Conservation (phyloP, 192 early-diverging fungal species). For the Gigaspora rosea region DNA sequence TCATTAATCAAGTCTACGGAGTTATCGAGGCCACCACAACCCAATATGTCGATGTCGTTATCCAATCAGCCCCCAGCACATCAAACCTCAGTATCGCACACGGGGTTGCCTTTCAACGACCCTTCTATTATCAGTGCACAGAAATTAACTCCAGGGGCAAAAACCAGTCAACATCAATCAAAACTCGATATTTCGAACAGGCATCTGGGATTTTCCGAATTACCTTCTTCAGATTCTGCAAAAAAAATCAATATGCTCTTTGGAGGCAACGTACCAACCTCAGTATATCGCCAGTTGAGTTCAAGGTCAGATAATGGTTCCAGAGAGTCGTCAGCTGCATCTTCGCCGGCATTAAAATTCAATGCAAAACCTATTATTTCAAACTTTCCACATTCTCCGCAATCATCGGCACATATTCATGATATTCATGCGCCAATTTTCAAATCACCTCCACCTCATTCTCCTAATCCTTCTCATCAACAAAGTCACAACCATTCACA, state of each 20-base stretch:
- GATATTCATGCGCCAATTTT: slow-evolving; percentile 18
- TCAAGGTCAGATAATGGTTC: slow-evolving; percentile 46
- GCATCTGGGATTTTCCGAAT: slow-evolving; percentile 13
- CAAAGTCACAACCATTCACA: slow-evolving; percentile 17
- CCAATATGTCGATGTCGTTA: not conserved
- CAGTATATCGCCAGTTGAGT: slow-evolving; percentile 61
- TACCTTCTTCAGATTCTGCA: slow-evolving; percentile 9
- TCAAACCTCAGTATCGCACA: slow-evolving; percentile 2
- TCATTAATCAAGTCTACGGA: not conserved
- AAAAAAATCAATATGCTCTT: slow-evolving; percentile 38
- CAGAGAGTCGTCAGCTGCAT: slow-evolving; percentile 28
- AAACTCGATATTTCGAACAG: slow-evolving; percentile 12
- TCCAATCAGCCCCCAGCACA: slow-evolving; percentile 4
- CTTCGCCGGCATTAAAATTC: slow-evolving; percentile 33
- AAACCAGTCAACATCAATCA: slow-evolving; percentile 9
- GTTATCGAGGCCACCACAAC: not conserved
- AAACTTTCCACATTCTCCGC: slow-evolving; percentile 22
- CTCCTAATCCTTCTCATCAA: slow-evolving; percentile 22
- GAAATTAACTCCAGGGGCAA: not conserved
- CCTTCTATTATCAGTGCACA: slow-evolving; percentile 31
- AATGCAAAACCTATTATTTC: slow-evolving; percentile 26
- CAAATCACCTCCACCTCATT: slow-evolving; percentile 18
- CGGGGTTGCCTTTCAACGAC: slow-evolving; percentile 30
- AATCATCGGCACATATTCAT: slow-evolving; percentile 15
- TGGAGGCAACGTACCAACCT: slow-evolving; percentile 58